Percentiles rank a stretch among this genome's conserved stretches.
phyloP scores from a whole-genome alignment of 108 stramenopile genomes.

The Cyclotella kingstonii region DNA sequence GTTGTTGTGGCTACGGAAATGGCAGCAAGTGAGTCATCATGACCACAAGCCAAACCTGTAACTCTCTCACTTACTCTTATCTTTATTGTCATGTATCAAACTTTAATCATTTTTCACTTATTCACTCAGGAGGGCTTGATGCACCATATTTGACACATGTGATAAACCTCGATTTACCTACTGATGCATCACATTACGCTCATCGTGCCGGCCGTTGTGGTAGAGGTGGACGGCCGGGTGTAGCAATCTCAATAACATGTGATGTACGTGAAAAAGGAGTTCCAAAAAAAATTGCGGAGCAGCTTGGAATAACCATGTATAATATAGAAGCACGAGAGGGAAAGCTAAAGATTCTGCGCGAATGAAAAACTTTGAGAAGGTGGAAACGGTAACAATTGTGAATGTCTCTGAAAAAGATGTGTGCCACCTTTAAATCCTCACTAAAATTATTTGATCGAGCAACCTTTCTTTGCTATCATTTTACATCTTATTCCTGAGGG shows the following conservation, averaged over 20 bases:
- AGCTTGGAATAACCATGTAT: slow-evolving; percentile 67
- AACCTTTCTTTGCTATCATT: no score
- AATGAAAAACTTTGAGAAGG: not conserved
- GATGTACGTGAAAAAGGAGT: slow-evolving; percentile 73
- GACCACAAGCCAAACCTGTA: no score
- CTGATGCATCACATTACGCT: slow-evolving; percentile 85
- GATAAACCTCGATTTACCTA: slow-evolving; percentile 88
- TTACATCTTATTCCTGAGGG: no score
- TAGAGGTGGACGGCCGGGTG: slow-evolving; percentile 85
- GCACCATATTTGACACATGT: slow-evolving; percentile 88
- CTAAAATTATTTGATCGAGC: no score
- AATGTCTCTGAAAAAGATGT: no score
- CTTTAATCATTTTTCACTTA: no score
- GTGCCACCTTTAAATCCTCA: no score
- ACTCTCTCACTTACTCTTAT: no score
- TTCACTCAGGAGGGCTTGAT: no score
- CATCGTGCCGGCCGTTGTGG: slow-evolving; percentile 87
- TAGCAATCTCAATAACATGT: slow-evolving; percentile 79
- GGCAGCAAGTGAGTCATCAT: slow-evolving; percentile 85
- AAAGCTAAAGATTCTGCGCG: slow-evolving; percentile 60
- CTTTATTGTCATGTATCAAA: no score
- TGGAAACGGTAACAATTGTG: no score
- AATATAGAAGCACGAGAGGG: slow-evolving; percentile 67
- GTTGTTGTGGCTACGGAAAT: slow-evolving; percentile 87
- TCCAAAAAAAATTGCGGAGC: slow-evolving; percentile 63